Percentiles rank a stretch among this genome's conserved stretches.
Conservation (phyloP, 2,329 filamentous ascomycete genomes). For the Onygenales sp. region DNA sequence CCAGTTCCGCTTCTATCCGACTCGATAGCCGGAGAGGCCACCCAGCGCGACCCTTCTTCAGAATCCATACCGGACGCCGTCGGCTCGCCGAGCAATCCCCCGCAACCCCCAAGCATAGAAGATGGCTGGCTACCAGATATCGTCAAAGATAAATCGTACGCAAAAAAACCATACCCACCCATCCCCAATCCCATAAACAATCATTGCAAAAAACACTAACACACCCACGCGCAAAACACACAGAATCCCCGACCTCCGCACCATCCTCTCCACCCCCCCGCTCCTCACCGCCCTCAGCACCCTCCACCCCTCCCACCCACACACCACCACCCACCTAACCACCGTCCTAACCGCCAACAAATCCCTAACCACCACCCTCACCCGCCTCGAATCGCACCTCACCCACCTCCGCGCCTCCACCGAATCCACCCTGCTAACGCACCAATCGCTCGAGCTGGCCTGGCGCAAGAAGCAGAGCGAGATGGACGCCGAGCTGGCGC, state of each 20-base stretch:
- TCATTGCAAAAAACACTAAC: conserved; percentile 8
- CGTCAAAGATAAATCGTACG: conserved; percentile 74
- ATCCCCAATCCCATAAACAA: background rate
- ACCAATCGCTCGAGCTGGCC: conserved; percentile 81
- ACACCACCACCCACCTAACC: conserved; percentile 56
- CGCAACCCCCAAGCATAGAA: conserved; percentile 38
- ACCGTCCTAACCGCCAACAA: conserved; percentile 62
- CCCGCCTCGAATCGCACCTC: conserved; percentile 39
- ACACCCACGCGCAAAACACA: conserved; percentile 6
- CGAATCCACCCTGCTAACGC: conserved; percentile 70
- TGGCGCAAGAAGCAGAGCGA: conserved; percentile 83
- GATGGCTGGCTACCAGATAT: conserved; percentile 65
- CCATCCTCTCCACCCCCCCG: conserved; percentile 60
- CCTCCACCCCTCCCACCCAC: conserved; percentile 60
- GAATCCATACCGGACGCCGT: conserved; percentile 9
- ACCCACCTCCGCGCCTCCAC: conserved; percentile 52
- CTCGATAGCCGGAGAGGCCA: conserved; percentile 20
- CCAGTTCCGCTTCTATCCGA: conserved; percentile 34
- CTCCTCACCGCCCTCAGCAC: conserved; percentile 69
- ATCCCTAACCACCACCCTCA: conserved; percentile 48
- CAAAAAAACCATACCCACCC: background rate
- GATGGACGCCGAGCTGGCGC: conserved; percentile 74
- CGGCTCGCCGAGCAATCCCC: conserved; percentile 12
- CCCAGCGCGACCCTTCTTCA: conserved; percentile 9
- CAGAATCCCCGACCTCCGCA: conserved; percentile 49